phyloP scores from a whole-genome alignment of 108 stramenopile species.

The Skeletonema marinoi region DNA sequence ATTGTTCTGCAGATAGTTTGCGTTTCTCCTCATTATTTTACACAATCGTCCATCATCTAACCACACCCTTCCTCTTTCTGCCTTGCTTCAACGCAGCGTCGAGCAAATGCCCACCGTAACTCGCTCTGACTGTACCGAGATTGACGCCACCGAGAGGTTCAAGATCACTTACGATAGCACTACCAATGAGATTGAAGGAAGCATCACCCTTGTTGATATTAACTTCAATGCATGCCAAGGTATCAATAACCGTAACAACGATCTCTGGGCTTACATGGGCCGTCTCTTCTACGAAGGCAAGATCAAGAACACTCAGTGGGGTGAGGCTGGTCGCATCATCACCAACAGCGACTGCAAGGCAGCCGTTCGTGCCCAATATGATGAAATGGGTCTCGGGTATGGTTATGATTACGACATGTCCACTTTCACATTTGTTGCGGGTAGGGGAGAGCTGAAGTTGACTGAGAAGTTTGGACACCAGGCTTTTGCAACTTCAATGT shows the following conservation, averaged over 20 bases:
- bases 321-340: constrained; percentile 35
- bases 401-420: constrained; percentile 29
- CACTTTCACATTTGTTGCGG: constrained; percentile 33
- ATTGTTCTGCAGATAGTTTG: background rate
- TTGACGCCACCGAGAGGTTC: constrained; percentile 33
- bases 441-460: constrained; percentile 13
- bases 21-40: background rate
- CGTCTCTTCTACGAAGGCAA: constrained; percentile 47
- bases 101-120: constrained; percentile 63
- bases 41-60: background rate
- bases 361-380: constrained; percentile 10
- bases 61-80: background rate
- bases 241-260: constrained; percentile 45
- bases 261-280: constrained; percentile 55
- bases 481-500: constrained; percentile 5
- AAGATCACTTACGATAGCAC: constrained; percentile 38
- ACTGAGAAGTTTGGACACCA: constrained; percentile 15
- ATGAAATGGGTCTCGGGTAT: background rate
- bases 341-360: constrained; percentile 19
- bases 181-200: constrained; percentile 7
- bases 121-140: constrained; percentile 59
- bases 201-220: constrained; percentile 23
- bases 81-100: constrained; percentile 6
- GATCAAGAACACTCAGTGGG: constrained; percentile 25
- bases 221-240: constrained; percentile 57